Evolutionary conservation across 257 asterid species (phyloP).

Genomic region (Parsonsia alboflavescens): DNA sequence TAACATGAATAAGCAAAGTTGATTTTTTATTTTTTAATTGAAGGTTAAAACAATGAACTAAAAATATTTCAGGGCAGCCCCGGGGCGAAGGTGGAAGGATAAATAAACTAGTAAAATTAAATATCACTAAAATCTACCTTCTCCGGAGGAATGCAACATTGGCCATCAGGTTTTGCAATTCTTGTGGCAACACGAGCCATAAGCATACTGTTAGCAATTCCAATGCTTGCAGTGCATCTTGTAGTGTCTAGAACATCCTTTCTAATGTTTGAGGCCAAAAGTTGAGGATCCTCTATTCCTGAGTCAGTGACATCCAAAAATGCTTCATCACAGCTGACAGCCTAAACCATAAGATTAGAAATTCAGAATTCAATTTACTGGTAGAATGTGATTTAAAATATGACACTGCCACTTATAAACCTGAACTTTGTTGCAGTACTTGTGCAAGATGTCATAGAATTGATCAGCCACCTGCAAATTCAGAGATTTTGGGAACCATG

Average conservation of each 20-base stretch:
- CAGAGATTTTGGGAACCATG: conserved; percentile 11
- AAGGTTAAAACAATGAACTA: neutral
- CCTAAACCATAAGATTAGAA: conserved; percentile 43
- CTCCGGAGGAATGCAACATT: conserved; percentile 69
- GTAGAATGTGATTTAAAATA: neutral
- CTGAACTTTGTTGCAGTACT: conserved; percentile 89
- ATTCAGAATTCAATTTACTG: neutral
- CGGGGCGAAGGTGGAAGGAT: too few relatives aligned
- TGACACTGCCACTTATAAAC: conserved; percentile 23
- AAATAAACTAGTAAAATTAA: neutral
- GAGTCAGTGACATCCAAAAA: conserved; percentile 76
- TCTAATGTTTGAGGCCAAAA: conserved; percentile 66
- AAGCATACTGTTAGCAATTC: conserved; percentile 91
- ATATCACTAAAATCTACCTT: conserved; percentile 33
- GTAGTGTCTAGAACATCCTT: conserved; percentile 61
- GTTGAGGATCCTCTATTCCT: conserved; percentile 59
- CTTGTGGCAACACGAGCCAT: conserved; percentile 95
- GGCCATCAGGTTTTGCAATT: conserved; percentile 92
- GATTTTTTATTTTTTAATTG: neutral
- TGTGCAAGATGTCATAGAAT: conserved; percentile 81
- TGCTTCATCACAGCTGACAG: conserved; percentile 98
- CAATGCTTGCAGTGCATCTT: conserved; percentile 95
- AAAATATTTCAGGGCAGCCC: too few relatives aligned
- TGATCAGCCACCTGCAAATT: conserved; percentile 86
- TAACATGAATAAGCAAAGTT: neutral